phyloP scores from a whole-genome alignment of 2,329 filamentous ascomycete genomes.

The Fusarium bulbicola region DNA sequence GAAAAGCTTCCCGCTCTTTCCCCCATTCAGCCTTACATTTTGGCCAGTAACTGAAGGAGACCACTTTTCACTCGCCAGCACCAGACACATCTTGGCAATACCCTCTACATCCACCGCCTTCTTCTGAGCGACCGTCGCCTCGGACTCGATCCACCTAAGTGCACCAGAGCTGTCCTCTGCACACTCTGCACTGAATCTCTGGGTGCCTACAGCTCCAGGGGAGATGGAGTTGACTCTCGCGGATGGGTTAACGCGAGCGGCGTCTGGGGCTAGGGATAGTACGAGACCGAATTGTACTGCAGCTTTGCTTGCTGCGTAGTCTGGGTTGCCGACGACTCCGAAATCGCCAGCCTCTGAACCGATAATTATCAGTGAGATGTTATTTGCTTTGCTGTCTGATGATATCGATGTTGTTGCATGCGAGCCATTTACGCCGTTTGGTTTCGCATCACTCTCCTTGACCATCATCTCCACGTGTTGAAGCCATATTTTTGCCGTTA shows the following conservation, averaged over 20 bases:
- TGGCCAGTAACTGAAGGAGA: not conserved
- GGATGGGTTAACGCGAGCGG: not conserved
- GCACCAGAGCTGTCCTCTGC: not conserved
- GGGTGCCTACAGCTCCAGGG: not conserved
- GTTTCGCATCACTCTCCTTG: rapidly evolving
- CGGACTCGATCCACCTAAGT: not conserved
- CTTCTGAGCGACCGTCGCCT: not conserved
- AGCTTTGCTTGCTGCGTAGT: not conserved
- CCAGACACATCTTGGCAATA: not conserved
- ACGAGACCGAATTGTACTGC: not conserved
- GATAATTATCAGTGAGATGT: not conserved
- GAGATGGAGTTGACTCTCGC: not conserved
- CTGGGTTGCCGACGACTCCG: not conserved
- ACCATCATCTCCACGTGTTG: not conserved
- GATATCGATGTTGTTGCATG: rapidly evolving
- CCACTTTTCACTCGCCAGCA: not conserved
- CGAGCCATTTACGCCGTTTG: not conserved
- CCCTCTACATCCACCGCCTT: not conserved
- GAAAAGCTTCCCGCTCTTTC: not conserved
- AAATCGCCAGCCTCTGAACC: not conserved
- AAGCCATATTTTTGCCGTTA: not conserved
- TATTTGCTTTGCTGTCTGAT: rapidly evolving
- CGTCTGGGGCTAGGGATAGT: not conserved
- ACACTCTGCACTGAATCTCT: not conserved
- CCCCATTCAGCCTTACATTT: rapidly evolving